Conservation (phyloP, 106 monocot genomes). For the Allium sativum region DNA sequence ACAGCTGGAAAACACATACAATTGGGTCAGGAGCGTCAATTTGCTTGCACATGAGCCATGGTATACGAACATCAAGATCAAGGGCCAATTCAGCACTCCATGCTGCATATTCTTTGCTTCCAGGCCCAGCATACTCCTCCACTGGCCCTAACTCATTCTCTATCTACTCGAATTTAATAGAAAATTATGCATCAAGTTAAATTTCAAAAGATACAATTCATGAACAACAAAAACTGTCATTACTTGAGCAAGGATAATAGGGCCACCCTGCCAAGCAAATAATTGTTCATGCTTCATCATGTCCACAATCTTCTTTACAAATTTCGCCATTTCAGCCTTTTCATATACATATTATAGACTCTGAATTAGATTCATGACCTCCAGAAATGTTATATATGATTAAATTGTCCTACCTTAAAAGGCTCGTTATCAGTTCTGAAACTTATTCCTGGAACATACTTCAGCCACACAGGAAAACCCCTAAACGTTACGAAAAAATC, state of each 20-base stretch:
- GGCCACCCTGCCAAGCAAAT: conserved; percentile 85
- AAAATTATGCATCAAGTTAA: neutral
- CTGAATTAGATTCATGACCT: no score
- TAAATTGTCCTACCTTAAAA: conserved; percentile 55
- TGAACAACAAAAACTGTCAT: neutral
- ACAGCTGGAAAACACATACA: conserved; percentile 26
- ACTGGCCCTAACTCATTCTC: conserved; percentile 89
- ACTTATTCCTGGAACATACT: conserved; percentile 74
- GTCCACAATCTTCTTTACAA: conserved; percentile 67
- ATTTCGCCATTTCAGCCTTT: conserved; percentile 72
- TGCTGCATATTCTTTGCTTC: conserved; percentile 48
- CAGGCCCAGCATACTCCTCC: conserved; percentile 41
- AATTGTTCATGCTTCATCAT: conserved; percentile 86
- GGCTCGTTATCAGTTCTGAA: conserved; percentile 96
- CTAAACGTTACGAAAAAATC: conserved; percentile 10
- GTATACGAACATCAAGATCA: conserved; percentile 60
- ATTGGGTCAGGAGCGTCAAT: conserved; percentile 95
- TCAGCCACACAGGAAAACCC: conserved; percentile 96
- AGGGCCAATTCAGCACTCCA: conserved; percentile 88
- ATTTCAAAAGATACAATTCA: neutral
- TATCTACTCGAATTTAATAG: conserved; percentile 28
- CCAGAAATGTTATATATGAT: no score
- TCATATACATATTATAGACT: no score
- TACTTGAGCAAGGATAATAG: conserved; percentile 89
- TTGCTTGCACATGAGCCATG: conserved; percentile 98